Evolutionary conservation across 306 rosid genomes (phyloP), one percentile per base, ranked within the genome.

Genomic region (Boehmeria nivea): DNA sequence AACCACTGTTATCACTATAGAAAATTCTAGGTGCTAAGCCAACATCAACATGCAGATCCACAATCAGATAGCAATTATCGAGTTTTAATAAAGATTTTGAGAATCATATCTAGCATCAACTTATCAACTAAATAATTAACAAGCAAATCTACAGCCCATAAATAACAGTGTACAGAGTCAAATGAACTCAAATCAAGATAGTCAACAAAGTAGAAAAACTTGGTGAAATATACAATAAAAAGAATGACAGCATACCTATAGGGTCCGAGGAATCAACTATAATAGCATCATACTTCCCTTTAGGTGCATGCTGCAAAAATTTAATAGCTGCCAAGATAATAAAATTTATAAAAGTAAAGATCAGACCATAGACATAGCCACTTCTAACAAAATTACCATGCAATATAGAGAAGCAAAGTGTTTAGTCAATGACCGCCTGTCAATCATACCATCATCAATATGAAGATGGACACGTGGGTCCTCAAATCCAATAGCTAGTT

Each of bases 221-320:
- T 42, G 24, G 2, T 9, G 6, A 14, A 23, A 24, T 7, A 25
- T 3, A 50, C 7, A 24, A 25, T 23, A n/a, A 50, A 27, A 26
- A 5, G 56, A 51, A 27, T n/a, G 28, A 14, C 0, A 23, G n/a
- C 94, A 20, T 81, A 93, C 99, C 99, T 48, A 93, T 95, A 28
- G 96, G 99, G 53, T 93, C 96, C 49, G 99, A 93, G 36, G 99
- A 93, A 81, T 93, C 99, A 66, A 93, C 99, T 65, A 93, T 85
- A 46, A 87, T 57, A 20, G 94, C 99, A 65, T 93, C 96, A 49
- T 93, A 93, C 60, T 72, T 87, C 69, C 95, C 96, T 66, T 73
- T 73, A 39, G 87, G 70, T 51, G 84, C 68, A 54, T 13, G 24
- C 66, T 73, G 80, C 61, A 93, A 77, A 77, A 81, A 93, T 60